Percentiles rank a stretch among this genome's conserved stretches.
Evolutionary conservation across 2,329 filamentous ascomycete genomes (phyloP).

Genomic region (Thelonectria blattea): DNA sequence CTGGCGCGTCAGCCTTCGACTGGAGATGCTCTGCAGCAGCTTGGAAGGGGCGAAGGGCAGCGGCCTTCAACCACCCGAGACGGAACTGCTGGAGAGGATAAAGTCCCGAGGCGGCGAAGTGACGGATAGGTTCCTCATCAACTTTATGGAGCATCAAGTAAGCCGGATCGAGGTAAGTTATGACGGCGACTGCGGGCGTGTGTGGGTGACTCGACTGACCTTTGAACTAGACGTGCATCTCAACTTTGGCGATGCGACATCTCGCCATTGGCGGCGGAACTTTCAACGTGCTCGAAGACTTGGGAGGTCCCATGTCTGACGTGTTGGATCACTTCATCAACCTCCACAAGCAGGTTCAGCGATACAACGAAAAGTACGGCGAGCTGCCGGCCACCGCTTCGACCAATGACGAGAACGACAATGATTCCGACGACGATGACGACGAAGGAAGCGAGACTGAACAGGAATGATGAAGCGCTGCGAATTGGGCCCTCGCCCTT

Average conservation of each 20-base stretch:
- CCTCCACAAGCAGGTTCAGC: slow-evolving; percentile 68
- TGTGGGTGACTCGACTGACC: slow-evolving; percentile 35
- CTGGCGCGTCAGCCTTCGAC: slow-evolving; percentile 85
- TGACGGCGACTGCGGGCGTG: neutral
- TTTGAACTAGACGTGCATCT: slow-evolving; percentile 73
- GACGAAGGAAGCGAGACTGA: slow-evolving; percentile 40
- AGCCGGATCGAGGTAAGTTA: slow-evolving; percentile 86
- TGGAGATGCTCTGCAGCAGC: slow-evolving; percentile 91
- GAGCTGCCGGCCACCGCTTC: slow-evolving; percentile 41
- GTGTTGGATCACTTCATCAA: slow-evolving; percentile 67
- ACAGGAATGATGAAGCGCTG: slow-evolving; percentile 31
- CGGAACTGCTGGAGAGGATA: slow-evolving; percentile 76
- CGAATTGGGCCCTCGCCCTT: neutral
- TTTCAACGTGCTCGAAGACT: slow-evolving; percentile 69
- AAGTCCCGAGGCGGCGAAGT: slow-evolving; percentile 77
- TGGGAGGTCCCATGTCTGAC: slow-evolving; percentile 78
- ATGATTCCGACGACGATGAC: slow-evolving; percentile 23
- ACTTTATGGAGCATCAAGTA: slow-evolving; percentile 93
- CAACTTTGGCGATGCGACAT: slow-evolving; percentile 79
- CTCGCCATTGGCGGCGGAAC: slow-evolving; percentile 72
- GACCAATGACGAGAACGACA: slow-evolving; percentile 38
- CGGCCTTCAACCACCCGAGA: slow-evolving; percentile 79
- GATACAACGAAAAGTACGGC: slow-evolving; percentile 63
- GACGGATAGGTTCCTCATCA: slow-evolving; percentile 84
- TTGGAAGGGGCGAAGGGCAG: slow-evolving; percentile 73